Percentiles rank a stretch among this genome's conserved stretches.
Conservation (phyloP, 208 protist species). For the Acanthamoeba healyi region DNA sequence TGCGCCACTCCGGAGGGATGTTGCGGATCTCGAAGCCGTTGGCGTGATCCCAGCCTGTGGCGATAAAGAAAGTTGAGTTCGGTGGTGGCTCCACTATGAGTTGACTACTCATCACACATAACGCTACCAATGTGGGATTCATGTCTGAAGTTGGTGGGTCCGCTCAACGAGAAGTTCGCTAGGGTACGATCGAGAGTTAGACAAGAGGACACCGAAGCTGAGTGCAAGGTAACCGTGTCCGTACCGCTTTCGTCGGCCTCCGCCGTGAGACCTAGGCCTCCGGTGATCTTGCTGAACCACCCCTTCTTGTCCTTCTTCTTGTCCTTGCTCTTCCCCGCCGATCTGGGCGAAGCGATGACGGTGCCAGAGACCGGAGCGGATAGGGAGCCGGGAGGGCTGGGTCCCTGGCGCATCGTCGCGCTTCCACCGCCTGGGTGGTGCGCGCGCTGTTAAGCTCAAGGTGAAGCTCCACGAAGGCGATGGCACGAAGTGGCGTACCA, state of each 20-base stretch:
- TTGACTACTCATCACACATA: no score
- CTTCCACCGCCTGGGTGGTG: no score
- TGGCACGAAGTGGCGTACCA: no score
- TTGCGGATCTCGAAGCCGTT: slow-evolving; percentile 79
- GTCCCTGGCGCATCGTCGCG: no score
- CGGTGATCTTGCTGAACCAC: not conserved
- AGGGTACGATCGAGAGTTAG: not conserved
- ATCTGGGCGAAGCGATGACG: not conserved
- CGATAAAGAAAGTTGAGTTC: not conserved
- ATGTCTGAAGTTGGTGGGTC: slow-evolving; percentile 81
- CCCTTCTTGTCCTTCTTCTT: slow-evolving; percentile 39
- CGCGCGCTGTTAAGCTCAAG: no score
- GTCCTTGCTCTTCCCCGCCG: not conserved
- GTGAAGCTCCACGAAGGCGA: no score
- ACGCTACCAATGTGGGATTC: slow-evolving; percentile 62
- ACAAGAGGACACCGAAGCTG: not conserved
- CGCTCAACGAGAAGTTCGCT: not conserved
- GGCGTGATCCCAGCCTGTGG: slow-evolving; percentile 74
- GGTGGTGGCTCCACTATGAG: no score
- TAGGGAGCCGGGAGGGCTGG: no score
- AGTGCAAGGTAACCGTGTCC: not conserved
- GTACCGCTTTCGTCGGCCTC: not conserved
- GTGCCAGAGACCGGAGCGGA: no score
- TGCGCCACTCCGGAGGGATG: slow-evolving; percentile 81
- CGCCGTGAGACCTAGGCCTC: not conserved